These are phyloP conservation scores for Vachellia pachyceras DNA, from an alignment of 306 rosid species.

Conservation along the genomic window DNA sequence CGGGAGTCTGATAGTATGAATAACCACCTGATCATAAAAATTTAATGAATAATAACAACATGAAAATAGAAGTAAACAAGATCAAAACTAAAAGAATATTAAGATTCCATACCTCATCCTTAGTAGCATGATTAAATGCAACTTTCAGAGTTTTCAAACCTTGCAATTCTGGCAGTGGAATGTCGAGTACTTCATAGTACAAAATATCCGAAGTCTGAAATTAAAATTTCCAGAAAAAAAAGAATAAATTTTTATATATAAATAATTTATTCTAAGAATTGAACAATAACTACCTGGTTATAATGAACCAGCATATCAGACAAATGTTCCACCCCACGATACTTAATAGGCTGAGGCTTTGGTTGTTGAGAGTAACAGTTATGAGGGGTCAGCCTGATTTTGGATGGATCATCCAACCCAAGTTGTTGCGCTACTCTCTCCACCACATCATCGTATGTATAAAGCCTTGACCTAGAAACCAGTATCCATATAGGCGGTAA, in stretches of 20 bases:
- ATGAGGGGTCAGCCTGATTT: constrained; percentile 86
- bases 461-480: constrained; percentile 77
- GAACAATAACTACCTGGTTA: constrained; percentile 69
- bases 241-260: constrained; percentile 2
- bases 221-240: constrained; percentile 1
- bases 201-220: constrained; percentile 85
- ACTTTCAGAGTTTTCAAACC: constrained; percentile 91
- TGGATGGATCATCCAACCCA: constrained; percentile 82
- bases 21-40: constrained; percentile 62
- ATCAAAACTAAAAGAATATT: constrained; percentile 30
- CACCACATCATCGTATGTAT: constrained; percentile 90
- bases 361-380: constrained; percentile 96
- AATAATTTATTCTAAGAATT: constrained; percentile 26
- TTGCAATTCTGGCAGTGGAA: constrained; percentile 94
- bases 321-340: constrained; percentile 80
- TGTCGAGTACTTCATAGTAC: constrained; percentile 89
- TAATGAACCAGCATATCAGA: constrained; percentile 93
- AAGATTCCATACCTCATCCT: constrained; percentile 64
- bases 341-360: constrained; percentile 88
- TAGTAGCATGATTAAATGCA: constrained; percentile 84
- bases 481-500: constrained; percentile 18
- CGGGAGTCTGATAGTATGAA: constrained; percentile 85
- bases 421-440: constrained; percentile 83
- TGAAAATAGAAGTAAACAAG: background rate
- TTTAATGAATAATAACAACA: background rate